Base-by-base conservation (phyloP, 2,329 filamentous ascomycete genomes). In the Colletotrichum sp. region DNA sequence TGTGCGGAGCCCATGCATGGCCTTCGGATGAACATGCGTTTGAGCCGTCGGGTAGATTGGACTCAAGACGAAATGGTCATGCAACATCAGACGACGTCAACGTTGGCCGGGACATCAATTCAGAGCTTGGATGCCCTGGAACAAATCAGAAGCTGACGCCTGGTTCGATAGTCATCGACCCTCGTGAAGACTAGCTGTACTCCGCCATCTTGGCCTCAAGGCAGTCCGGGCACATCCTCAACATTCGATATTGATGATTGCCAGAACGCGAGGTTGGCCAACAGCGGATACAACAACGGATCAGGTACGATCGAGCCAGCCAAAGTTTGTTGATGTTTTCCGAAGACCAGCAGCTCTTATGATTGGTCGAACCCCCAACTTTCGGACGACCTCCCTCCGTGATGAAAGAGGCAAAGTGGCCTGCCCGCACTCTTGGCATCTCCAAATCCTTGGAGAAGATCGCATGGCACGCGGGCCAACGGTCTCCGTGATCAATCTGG, bases 391-490 rank as follows among this genome's bases (percentile, higher is more conserved):
- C 24, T 49, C 16, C 15, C 73, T 69, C 73, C 73, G 73, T 28
- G 39, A 32, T 67, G 8, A 32, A 73, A 65, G 8, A 16, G 57
- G 70, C n/a, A 73, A 69, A 24, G 70, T 34, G 49, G 21, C 30
- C 21, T 36, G 44, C 21, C 21, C 26, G 24, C 15, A n/a, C 16
- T n/a, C 57, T 73, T 69, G 70, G 73, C 73, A 52, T 69, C 73
- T 73, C 73, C 73, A 62, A 73, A 26, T 52, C 30, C 49, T 55
- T 15, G 39, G 49, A 32, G 44, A 49, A 34, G 57, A 18, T 13
- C 44, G 39, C 70, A 30, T 69, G 73, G 70, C 70, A 60, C 44
- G 70, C 73, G 73, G 73, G 34, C 57, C 70, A 76, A 69, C 73
- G 59, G 21, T 24, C 73, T 73, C 73, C 73, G 73, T 73, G 70